These are phyloP conservation scores for Dryas octopetala DNA, from an alignment of 306 rosid genomes.

Conservation along the genomic window DNA sequence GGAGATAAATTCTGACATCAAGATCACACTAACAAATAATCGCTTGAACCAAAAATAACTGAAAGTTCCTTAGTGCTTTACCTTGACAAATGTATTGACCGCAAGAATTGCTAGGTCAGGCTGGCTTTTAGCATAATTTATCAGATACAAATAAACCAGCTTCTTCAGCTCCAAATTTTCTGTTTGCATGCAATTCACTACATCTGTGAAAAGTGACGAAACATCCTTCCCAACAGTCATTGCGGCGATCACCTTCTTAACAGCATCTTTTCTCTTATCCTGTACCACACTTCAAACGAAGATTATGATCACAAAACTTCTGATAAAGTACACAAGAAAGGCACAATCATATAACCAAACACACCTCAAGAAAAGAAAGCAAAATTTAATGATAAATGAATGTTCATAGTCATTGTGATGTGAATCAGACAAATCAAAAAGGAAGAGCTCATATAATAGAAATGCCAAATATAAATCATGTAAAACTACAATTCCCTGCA, in stretches of 20 bases:
- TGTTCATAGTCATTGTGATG: background rate
- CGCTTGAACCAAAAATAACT: background rate
- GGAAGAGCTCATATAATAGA: background rate
- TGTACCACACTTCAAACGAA: slow-evolving; percentile 30
- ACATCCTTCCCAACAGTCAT: slow-evolving; percentile 99
- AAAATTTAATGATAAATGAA: background rate
- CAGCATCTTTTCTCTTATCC: slow-evolving; percentile 99
- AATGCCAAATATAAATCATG: background rate
- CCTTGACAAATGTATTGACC: slow-evolving; percentile 98
- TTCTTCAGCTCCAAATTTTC: slow-evolving; percentile 97
- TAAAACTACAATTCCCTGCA: background rate
- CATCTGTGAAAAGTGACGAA: slow-evolving; percentile 93
- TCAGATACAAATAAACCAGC: slow-evolving; percentile 91
- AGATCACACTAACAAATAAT: no score
- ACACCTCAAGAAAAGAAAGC: background rate
- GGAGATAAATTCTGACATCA: background rate
- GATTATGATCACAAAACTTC: slow-evolving; percentile 20
- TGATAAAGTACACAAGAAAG: background rate
- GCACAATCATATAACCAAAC: background rate
- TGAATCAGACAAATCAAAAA: slow-evolving; percentile 1
- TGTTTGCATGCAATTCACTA: slow-evolving; percentile 98
- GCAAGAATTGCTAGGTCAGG: slow-evolving; percentile 99
- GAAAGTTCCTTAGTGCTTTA: slow-evolving; percentile 33
- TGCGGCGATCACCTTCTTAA: slow-evolving; percentile 97
- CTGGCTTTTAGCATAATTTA: slow-evolving; percentile 97